Evolutionary conservation across 768 basidiomycete species (phyloP), one percentile per base, ranked within the genome.

Genomic region (Leccinum pellstonianum): DNA sequence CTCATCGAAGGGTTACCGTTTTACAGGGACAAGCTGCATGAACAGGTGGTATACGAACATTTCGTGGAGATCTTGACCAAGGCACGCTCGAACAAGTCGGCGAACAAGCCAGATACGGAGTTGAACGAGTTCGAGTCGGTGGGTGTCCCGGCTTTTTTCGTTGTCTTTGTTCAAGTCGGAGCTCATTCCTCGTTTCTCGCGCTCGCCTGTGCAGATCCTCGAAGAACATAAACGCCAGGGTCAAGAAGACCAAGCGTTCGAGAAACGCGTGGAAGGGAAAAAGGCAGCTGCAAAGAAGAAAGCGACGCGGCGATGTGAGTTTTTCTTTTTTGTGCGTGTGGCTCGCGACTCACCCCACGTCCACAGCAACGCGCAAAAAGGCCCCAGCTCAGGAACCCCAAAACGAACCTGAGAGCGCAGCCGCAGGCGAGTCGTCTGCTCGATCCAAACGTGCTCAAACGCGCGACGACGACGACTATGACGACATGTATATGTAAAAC

Each of bases 11-110:
- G 86, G 1, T 73, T 99, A 25, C 92, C 88, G 50, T 90, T 87
- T 76, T 99, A 99, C 68, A 88, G 94, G 55, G 97, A 98, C 79
- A 99, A 99, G 75, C 77, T 99, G 43, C 92, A 96, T 75, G 95
- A 98, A 62, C 80, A 85, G 46, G 78, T 74, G 1, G 96, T 99
- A 5, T 98, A 82, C 71, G 80, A 79, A 31, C 79, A 86, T 50
- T 98, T 99, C 74, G 81, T 81, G 27, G 95, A 98, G 70, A 98
- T 98, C 59, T 81, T 99, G n/a, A 76, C 76, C 53, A 99, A 98
- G 83, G 93, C 87, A 29, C 83, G 93, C n/a, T 76, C 84, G 33
- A 96, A 96, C 76, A 98, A 97, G 75, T 88, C 87, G 35, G 85
- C 90, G 63, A 92, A 88, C 70, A 98, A 97, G 73, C 92, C 94